Percentiles rank a stretch among this genome's conserved stretches.
Evolutionary conservation across 495 filamentous ascomycete species (phyloP).

Genomic region (Penicillium cosmopolitanum): DNA sequence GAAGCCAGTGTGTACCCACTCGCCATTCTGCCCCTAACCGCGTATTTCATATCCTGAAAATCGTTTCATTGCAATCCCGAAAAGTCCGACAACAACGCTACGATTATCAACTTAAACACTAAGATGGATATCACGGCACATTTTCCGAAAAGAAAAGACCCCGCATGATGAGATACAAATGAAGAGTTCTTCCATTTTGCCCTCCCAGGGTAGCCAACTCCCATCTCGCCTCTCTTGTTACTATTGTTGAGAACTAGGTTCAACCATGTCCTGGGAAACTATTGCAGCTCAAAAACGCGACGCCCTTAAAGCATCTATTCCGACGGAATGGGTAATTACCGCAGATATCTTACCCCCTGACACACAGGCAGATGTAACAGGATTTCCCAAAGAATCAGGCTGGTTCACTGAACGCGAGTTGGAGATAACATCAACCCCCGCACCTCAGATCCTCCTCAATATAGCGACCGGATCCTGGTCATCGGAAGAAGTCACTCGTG

Average conservation of each 20-base stretch:
- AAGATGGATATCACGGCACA: neutral
- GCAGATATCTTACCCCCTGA: neutral
- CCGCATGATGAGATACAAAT: neutral
- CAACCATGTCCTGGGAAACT: conserved; percentile 34
- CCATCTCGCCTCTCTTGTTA: no score
- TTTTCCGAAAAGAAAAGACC: neutral
- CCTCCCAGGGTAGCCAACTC: no score
- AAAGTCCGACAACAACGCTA: neutral
- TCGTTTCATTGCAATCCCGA: neutral
- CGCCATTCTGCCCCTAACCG: neutral
- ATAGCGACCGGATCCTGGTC: conserved; percentile 20
- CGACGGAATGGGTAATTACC: conserved; percentile 17
- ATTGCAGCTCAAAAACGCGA: conserved; percentile 19
- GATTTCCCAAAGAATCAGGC: conserved; percentile 15
- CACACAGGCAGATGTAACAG: neutral
- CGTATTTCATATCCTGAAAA: neutral
- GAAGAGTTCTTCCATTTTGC: neutral
- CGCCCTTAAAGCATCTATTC: conserved; percentile 18
- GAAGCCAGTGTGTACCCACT: no score
- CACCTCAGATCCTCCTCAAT: conserved; percentile 10
- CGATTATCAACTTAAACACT: neutral
- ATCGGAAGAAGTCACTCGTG: conserved; percentile 48
- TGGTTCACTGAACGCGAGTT: conserved; percentile 23
- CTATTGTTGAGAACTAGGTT: neutral
- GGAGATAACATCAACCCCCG: conserved; percentile 18